Conservation (phyloP, 305 asterid genomes). For the Solanum hybrid region DNA sequence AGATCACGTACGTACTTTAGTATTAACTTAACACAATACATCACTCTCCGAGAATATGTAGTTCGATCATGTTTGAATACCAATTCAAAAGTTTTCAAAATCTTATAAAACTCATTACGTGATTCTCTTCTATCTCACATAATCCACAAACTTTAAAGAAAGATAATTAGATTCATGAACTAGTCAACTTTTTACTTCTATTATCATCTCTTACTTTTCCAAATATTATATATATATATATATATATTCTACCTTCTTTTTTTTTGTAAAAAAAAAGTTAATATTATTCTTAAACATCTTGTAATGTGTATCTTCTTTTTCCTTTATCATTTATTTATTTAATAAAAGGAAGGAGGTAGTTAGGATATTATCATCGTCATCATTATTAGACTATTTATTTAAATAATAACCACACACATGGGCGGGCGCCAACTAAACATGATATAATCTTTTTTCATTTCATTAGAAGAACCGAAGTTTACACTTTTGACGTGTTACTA, state of each 20-base stretch:
- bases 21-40: background rate
- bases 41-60: accelerated
- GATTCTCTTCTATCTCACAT: background rate
- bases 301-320: background rate
- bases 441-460: background rate
- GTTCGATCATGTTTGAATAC: background rate
- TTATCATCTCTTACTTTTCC: background rate
- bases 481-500: background rate
- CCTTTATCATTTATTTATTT: background rate
- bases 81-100: background rate
- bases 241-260: no score
- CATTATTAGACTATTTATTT: background rate
- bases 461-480: background rate
- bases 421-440: background rate
- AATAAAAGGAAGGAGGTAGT: background rate
- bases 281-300: background rate
- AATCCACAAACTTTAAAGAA: background rate
- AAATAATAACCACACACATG: background rate
- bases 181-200: background rate
- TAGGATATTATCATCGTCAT: background rate
- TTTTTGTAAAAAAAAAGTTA: background rate
- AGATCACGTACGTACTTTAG: background rate
- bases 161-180: background rate
- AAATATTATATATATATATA: background rate
- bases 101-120: background rate